Base-by-base conservation (phyloP, 2,329 filamentous ascomycete species). In the Penicillium sp. region DNA sequence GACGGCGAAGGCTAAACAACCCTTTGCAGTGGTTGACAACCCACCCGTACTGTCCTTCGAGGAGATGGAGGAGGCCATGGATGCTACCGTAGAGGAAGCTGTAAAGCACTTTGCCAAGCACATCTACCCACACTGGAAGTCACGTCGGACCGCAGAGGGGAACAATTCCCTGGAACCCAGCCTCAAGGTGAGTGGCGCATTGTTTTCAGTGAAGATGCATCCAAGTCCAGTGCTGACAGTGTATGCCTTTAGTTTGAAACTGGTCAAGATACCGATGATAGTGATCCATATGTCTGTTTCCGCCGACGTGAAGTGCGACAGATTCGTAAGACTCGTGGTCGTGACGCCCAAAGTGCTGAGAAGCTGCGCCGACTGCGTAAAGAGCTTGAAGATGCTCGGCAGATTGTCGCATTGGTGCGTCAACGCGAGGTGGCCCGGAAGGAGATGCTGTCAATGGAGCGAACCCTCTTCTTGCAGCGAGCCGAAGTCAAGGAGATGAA, bases 251-350 rank as follows among this genome's bases (percentile, higher is more conserved):
- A 81, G 79, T 95, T 96, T 64, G 95, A 99, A 79, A 96, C 88
- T 47, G 92, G 95, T 62, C 90, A 92, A 72, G 93, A 98, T 64
- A 96, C 89, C 60, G 95, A 99, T 75, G 95, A 99, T 72, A 87
- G 91, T 68, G 95, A 99, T 77, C 95, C 95, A 49, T 99, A 96
- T 78, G 93, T 99, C 69, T 99, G 95, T 78, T 99, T 99, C 85
- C 87, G 95, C 72, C 88, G 95, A 67, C 90, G 95, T 62, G 95
- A 99, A 77, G 91, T 96, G 47, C 89, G 95, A 57, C 92, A 96
- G 74, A 93, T 92, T 50, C 90, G 95, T 67, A 99, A 98, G 79
- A 99, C 95, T 37, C 86, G 95, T 70, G 92, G 91, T 66, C 88
- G 95, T 70, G 95, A 99, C 79, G 91, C 91, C 35, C 93, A 96